Evolutionary conservation across 2,329 filamentous ascomycete species (phyloP).

Genomic region (Coniochaeta hoffmannii): DNA sequence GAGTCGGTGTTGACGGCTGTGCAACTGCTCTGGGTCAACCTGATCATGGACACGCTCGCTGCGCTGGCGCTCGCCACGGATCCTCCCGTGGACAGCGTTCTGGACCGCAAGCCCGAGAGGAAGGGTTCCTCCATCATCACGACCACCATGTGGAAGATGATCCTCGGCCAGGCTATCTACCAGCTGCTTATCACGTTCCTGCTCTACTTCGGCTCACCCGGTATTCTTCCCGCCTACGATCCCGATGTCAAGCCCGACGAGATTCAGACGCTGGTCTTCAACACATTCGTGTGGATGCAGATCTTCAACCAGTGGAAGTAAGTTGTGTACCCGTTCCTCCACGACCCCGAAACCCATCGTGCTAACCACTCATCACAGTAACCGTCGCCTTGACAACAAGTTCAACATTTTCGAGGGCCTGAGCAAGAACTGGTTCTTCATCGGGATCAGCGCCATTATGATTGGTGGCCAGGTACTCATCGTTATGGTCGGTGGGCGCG

Average conservation of each 20-base stretch:
- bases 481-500: constrained; percentile 73
- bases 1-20: constrained; percentile 77
- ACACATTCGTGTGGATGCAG: constrained; percentile 99
- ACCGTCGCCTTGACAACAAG: constrained; percentile 85
- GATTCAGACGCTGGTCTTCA: constrained; percentile 82
- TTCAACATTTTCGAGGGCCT: constrained; percentile 96
- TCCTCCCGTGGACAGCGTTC: constrained; percentile 72
- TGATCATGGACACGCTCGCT: constrained; percentile 96
- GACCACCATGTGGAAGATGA: constrained; percentile 98
- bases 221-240: constrained; percentile 29
- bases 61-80: constrained; percentile 85
- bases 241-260: constrained; percentile 33
- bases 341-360: constrained; percentile 8
- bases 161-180: constrained; percentile 84
- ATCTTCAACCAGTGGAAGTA: constrained; percentile 97
- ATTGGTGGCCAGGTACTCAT: constrained; percentile 85
- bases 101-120: constrained; percentile 65
- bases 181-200: constrained; percentile 75
- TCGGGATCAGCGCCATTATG: constrained; percentile 79
- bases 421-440: constrained; percentile 79
- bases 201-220: constrained; percentile 53
- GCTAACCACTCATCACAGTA: constrained; percentile 39
- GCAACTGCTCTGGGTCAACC: constrained; percentile 90
- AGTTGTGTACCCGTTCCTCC: constrained; percentile 26
- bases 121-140: constrained; percentile 63